Base-by-base conservation (phyloP, 495 filamentous ascomycete genomes). In the Hypoxylon crocopeplum region DNA sequence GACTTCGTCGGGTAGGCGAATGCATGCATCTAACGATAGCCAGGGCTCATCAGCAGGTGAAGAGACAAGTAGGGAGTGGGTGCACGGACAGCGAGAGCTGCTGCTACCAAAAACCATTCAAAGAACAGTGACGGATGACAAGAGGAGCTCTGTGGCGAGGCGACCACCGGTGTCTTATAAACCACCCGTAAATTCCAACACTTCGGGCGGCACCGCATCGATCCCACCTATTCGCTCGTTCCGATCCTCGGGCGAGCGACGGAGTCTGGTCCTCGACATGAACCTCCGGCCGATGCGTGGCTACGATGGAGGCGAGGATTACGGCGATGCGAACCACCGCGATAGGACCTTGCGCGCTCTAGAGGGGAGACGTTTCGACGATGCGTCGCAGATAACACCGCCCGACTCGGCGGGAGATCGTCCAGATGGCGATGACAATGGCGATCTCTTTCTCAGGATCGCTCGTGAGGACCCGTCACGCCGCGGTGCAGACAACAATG, bases 361-460 rank as follows among this genome's bases (percentile, higher is more conserved):
- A 24, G 80, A 83, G 37, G 80, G 79, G 20, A 76, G 66, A 22
- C 51, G 49, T 25, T 66, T 67, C 22, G 73, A 78, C 30, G 72
- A 73, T 29, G 65, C 62, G 25, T 62, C 68, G n/a, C 75, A 72
- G 22, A 71, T 71, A 48, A 72, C 75, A 15, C 73, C 76, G 6
- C 69, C 69, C 16, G 75, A 77, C 53, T 75, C 75, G 2, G 69
- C 69, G 7, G 66, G 69, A 46, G 72, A 76, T 42, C 68, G 72
- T n/a, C 61, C 72, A 41, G 72, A 74, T 56, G 75, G 70, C 25
- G 79, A 79, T 36, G 77, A 79, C 39, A 78, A 64, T 8, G 78
- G 76, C 41, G 82, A 84, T 67, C 61, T 83, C 20, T 84, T 84
- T 52, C 75, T 84, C 38, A 75, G 69, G 25, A 79, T 82, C 40